Conservation (phyloP, 768 basidiomycete species). For the Mycena galopus region DNA sequence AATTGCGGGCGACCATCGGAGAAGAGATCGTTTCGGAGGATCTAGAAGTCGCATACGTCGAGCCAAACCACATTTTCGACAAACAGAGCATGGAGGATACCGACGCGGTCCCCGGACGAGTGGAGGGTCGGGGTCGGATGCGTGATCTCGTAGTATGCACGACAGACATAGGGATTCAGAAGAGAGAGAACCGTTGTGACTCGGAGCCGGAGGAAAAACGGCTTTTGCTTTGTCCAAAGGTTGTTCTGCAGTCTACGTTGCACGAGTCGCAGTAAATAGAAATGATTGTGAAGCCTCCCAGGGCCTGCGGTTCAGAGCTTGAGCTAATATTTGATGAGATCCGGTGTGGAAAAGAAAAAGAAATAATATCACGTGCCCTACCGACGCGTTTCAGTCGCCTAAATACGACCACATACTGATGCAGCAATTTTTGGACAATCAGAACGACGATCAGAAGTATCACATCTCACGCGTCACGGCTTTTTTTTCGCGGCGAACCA, state of each 20-base stretch:
- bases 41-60: background rate
- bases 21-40: constrained; percentile 12
- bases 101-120: background rate
- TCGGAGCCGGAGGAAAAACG: too few relatives aligned
- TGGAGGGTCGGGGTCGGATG: background rate
- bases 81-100: background rate
- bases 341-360: too few relatives aligned
- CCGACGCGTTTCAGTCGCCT: too few relatives aligned
- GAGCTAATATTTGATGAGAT: too few relatives aligned
- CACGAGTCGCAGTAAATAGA: background rate
- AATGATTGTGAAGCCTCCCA: too few relatives aligned
- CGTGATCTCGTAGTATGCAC: background rate
- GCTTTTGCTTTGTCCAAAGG: background rate
- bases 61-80: background rate
- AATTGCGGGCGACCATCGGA: constrained; percentile 4
- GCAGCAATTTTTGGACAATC: too few relatives aligned
- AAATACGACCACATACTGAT: too few relatives aligned
- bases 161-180: constrained; percentile 8
- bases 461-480: too few relatives aligned
- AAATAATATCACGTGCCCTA: too few relatives aligned
- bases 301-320: too few relatives aligned
- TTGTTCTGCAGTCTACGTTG: background rate
- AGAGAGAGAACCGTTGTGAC: background rate
- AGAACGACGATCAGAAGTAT: too few relatives aligned
- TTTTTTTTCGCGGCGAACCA: too few relatives aligned